Evolutionary conservation across 768 basidiomycete genomes (phyloP), one percentile per base, ranked within the genome.

Genomic region (Hericium coralloides): DNA sequence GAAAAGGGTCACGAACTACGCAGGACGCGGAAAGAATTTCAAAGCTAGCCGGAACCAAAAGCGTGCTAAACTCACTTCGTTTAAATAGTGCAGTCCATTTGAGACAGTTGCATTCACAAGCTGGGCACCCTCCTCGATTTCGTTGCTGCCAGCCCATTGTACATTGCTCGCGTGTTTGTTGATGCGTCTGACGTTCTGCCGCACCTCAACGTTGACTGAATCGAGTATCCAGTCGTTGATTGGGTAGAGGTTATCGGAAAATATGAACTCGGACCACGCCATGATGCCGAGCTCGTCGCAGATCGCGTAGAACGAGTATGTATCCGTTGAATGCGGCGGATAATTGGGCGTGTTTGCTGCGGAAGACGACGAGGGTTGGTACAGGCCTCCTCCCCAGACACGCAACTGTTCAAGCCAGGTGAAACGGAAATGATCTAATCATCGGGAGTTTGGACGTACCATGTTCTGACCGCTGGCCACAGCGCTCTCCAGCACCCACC

Each of bases 91-190:
- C 2, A 70, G 73, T 18, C 75, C 80, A 55, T 78, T 79, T 15
- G 69, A 59, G 8, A 73, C 31, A 2, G 31, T 31, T 31, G 31
- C 31, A 31, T 31, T 9, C 8, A 31, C 43, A 20, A 45, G n/a
- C 54, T 43, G 74, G 70, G 12, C 77, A 41, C 81, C 80, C 0
- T 75, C 78, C 60, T 82, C 81, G 50, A 81, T 81, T 63, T 81
- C 79, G 64, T 83, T 83, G n/a, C 81, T 79, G 9, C 78, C 80
- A 14, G 81, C 80, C 80, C 82, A 83, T 53, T 81, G 80, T 1
- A 67, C 77, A 60, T 76, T 78, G 65, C 80, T 82, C 3, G 80
- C 79, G 55, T 83, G 81, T 25, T 71, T 70, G 58, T 82, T 82
- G 22, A 81, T 65, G 22, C 81, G 68, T 17, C 80, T 69, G 1